phyloP scores from a whole-genome alignment of 2,329 filamentous ascomycete species.

The Ambrosiella xylebori region DNA sequence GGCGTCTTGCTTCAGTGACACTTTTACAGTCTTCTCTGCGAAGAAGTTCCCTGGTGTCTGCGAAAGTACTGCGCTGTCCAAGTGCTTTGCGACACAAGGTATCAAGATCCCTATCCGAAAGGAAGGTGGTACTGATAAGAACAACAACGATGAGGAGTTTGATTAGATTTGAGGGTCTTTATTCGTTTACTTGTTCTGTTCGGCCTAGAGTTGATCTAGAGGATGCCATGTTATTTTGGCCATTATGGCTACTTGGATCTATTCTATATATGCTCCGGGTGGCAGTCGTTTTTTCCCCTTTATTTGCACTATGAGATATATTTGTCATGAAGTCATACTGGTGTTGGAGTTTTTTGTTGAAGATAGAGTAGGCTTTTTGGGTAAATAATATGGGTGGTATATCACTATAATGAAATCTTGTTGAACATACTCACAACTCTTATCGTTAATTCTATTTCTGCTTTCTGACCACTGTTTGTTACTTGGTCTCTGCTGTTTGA shows the following conservation, averaged over 20 bases:
- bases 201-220: not conserved
- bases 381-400: too few relatives aligned
- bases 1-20: conserved; percentile 69
- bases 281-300: too few relatives aligned
- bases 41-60: conserved; percentile 98
- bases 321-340: too few relatives aligned
- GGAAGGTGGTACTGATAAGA: conserved; percentile 39
- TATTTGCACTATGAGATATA: too few relatives aligned
- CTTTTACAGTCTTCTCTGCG: conserved; percentile 85
- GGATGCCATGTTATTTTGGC: not conserved
- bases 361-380: too few relatives aligned
- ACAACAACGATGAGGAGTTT: conserved; percentile 32
- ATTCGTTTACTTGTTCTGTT: not conserved
- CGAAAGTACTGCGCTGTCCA: conserved; percentile 79
- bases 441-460: too few relatives aligned
- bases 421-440: too few relatives aligned
- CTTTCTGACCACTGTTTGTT: too few relatives aligned
- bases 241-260: not conserved
- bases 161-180: conserved; percentile 22
- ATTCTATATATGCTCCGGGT: too few relatives aligned
- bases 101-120: conserved; percentile 96
- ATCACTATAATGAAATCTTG: too few relatives aligned
- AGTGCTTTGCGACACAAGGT: conserved; percentile 80
- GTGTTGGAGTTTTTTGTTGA: too few relatives aligned
- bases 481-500: too few relatives aligned